Base-by-base conservation (phyloP, 2,329 filamentous ascomycete genomes). In the Exophiala calicioides region DNA sequence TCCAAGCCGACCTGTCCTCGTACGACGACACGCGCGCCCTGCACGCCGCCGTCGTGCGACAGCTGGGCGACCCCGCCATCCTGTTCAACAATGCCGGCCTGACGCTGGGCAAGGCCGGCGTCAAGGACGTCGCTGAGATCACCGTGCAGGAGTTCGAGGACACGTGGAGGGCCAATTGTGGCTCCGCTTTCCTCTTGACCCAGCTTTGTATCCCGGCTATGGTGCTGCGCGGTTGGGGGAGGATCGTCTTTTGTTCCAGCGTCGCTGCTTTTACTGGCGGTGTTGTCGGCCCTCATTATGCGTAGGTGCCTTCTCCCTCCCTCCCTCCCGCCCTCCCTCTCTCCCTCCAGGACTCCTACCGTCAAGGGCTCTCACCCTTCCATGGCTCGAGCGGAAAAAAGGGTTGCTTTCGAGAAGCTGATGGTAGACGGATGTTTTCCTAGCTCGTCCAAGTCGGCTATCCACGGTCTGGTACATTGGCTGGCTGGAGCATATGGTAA, bases 261-360 rank as follows among this genome's bases (percentile, higher is more conserved):
- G 82, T 85, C 50, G 79, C 82, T 7, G 80, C 75, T 0, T 74
- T 78, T 30, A 82, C 81, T 0, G 81, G 79, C 8, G 81, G 81
- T 2, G 78, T 84, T 48, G 84, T 84, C 56, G 80, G 80, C 18
- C 80, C 79, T 40, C 70, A 72, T 75, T 59, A 59, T 54, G 57
- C 57, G 55, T 57, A 38, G 31, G 55, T 67, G n/a, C n/a, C n/a
- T n/a, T n/a, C n/a, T n/a, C n/a, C n/a, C n/a, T n/a, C n/a, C n/a
- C n/a, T n/a, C n/a, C n/a, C n/a, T n/a, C n/a, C n/a, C n/a, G n/a
- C n/a, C n/a, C n/a, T n/a, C n/a, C n/a, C n/a, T n/a, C n/a, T n/a
- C n/a, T n/a, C n/a, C n/a, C n/a, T n/a, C n/a, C n/a, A n/a, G n/a
- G n/a, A n/a, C n/a, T n/a, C n/a, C n/a, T n/a, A n/a, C n/a, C n/a